Base-by-base conservation (phyloP, 2,329 filamentous ascomycete species). In the Ustulina deusta region DNA sequence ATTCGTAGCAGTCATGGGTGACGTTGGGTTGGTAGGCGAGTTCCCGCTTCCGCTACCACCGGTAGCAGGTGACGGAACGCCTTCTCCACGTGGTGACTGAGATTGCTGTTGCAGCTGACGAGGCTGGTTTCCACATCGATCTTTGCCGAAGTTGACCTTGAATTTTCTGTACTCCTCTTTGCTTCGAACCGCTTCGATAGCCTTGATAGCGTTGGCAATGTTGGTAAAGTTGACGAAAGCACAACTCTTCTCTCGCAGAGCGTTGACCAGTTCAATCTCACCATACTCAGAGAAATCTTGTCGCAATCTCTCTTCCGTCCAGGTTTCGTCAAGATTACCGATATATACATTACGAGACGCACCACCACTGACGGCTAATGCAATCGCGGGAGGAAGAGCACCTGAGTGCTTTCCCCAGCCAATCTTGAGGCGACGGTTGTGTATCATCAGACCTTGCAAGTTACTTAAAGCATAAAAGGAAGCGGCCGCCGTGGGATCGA, bases 151-250 rank as follows among this genome's bases (percentile, higher is more conserved):
- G 84, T 99, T 99, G 80, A 99, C 95, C 87, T 99, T 99, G 89
- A 99, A 99, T 75, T 96, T 91, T 81, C 90, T 93, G 86, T 99
- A 99, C 77, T 99, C 96, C 49, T 98, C 96, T 78, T 94, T 94
- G 77, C 94, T 92, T 65, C 96, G 90, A 72, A 99, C 90, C 25
- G 94, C 96, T 82, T 99, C 96, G 72, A 99, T 99, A 0, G 96
- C 96, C 85, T 99, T 99, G 85, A 99, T 99, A 58, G 96, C 96
- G 75, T 99, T 99, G 78, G 96, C 96, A 78, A 99, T 99, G 83
- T 99, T 99, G 78, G 96, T 99, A 80, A 99, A 99, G 84, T 99
- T 99, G 79, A 99, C 96, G 79, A 99, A 99, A 0, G 96, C 96
- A 80, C 96, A 99, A 83, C 94, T 97, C 90, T 99, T 99, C 85